Percentiles rank a stretch among this genome's conserved stretches.
phyloP scores from a whole-genome alignment of 257 asterid genomes.

The Coffea eugenioides region DNA sequence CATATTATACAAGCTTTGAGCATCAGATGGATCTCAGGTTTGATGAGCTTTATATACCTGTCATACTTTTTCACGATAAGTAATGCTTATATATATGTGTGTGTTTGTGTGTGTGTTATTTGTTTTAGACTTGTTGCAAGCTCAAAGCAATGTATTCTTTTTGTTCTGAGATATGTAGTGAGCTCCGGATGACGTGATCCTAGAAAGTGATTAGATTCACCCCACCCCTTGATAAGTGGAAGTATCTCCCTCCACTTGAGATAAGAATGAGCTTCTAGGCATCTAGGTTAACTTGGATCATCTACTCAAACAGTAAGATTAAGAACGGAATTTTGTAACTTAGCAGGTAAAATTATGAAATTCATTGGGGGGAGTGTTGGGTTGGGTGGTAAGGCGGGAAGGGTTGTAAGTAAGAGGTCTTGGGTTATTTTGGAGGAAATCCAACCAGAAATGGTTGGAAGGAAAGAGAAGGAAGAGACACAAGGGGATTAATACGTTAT shows the following conservation, averaged over 20 bases:
- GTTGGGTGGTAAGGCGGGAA: too few relatives aligned
- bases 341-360: too few relatives aligned
- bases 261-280: neutral
- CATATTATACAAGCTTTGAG: slow-evolving; percentile 40
- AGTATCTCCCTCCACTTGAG: neutral
- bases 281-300: neutral
- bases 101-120: too few relatives aligned
- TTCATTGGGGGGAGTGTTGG: too few relatives aligned
- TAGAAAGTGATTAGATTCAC: too few relatives aligned
- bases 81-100: neutral
- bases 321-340: neutral
- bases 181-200: too few relatives aligned
- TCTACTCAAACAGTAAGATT: neutral
- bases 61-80: neutral
- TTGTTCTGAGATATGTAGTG: too few relatives aligned
- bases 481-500: neutral
- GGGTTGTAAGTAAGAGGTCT: too few relatives aligned
- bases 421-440: too few relatives aligned
- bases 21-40: slow-evolving; percentile 81
- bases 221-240: neutral
- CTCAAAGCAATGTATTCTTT: neutral
- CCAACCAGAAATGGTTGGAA: too few relatives aligned
- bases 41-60: slow-evolving; percentile 14
- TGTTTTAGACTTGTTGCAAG: neutral
- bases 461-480: neutral